Evolutionary conservation across 352 stramenopile genomes (phyloP).

Genomic region (Phytophthora rubi): DNA sequence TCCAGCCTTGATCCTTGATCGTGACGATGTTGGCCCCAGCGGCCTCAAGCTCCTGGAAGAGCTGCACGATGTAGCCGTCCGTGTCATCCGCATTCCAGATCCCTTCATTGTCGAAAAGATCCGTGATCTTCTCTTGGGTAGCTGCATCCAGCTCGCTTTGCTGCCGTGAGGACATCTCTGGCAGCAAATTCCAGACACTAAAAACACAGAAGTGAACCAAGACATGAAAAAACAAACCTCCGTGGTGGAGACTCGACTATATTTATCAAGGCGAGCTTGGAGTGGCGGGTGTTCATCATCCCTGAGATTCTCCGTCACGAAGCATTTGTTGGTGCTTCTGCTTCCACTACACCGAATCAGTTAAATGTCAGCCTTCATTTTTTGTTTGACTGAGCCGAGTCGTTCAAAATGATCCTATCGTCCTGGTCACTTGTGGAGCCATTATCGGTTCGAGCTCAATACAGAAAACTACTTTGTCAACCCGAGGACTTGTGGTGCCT

Average conservation of each 20-base stretch:
- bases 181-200: background rate
- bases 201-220: conserved; percentile 7
- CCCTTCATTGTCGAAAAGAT: conserved; percentile 64
- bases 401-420: too few relatives aligned
- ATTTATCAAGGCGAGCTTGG: conserved; percentile 27
- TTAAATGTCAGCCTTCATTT: too few relatives aligned
- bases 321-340: conserved; percentile 48
- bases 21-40: conserved; percentile 25
- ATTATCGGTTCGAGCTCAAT: too few relatives aligned
- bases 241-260: conserved; percentile 15
- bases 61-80: conserved; percentile 53
- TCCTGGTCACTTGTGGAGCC: too few relatives aligned
- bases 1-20: conserved; percentile 48
- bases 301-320: background rate
- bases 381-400: too few relatives aligned
- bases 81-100: conserved; percentile 65
- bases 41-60: conserved; percentile 46
- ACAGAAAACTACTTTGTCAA: too few relatives aligned
- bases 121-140: conserved; percentile 37
- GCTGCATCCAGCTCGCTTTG: conserved; percentile 24
- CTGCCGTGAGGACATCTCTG: conserved; percentile 18
- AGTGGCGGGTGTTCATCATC: conserved; percentile 7
- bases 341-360: conserved; percentile 20
- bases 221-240: background rate
- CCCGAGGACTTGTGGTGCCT: too few relatives aligned